Percentiles rank a stretch among this genome's conserved stretches.
Evolutionary conservation across 1,139 yeast species (phyloP).

Genomic region (Blastobotrys petasosporus): DNA sequence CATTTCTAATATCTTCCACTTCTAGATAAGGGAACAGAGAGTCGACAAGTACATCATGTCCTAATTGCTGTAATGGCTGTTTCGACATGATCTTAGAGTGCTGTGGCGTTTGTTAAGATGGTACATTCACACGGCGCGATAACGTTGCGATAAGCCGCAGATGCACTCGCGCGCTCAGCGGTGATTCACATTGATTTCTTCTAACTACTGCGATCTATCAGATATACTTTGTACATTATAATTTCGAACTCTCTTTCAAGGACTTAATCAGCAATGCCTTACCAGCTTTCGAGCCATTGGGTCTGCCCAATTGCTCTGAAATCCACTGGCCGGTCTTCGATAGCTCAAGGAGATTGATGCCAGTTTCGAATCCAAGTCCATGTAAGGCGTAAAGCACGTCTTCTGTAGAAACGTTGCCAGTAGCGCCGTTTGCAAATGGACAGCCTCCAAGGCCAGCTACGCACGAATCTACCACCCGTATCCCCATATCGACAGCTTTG

Average conservation of each 20-base stretch:
- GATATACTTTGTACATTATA: neutral
- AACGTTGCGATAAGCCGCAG: too few species aligned
- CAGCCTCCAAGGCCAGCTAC: conserved; percentile 38
- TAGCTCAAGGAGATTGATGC: conserved; percentile 29
- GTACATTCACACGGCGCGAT: too few species aligned
- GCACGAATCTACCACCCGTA: conserved; percentile 32
- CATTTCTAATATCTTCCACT: conserved; percentile 20
- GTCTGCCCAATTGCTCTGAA: conserved; percentile 23
- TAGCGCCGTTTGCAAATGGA: conserved; percentile 36
- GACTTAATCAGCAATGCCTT: conserved; percentile 23
- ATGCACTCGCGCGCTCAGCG: too few species aligned
- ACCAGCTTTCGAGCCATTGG: conserved; percentile 33
- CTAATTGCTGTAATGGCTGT: conserved; percentile 15
- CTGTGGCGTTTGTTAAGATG: neutral
- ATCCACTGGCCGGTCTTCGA: conserved; percentile 33
- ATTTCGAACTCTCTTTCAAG: conserved; percentile 5
- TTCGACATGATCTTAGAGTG: neutral
- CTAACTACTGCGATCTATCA: too few species aligned
- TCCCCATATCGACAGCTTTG: conserved; percentile 32
- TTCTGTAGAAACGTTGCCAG: conserved; percentile 36
- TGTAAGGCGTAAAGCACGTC: conserved; percentile 35
- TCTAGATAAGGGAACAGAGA: conserved; percentile 26
- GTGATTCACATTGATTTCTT: too few species aligned
- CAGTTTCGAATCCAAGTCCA: conserved; percentile 33
- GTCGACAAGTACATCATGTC: conserved; percentile 30